These are phyloP conservation scores for Fagopyrum tataricum DNA, from an alignment of 148 eudicot species.

Conservation along the genomic window DNA sequence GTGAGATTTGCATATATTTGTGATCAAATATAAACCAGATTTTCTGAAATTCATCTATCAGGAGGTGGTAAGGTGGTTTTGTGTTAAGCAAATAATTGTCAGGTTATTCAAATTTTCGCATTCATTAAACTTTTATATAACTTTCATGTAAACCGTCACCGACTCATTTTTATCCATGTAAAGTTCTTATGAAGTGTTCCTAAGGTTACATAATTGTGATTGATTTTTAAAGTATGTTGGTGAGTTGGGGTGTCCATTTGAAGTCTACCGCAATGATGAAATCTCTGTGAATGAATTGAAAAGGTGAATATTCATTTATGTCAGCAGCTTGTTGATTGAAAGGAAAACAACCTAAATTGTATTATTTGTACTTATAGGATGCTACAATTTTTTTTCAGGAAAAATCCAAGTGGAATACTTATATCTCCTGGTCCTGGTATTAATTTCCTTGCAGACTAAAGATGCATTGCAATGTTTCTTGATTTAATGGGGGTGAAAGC, in stretches of 20 bases:
- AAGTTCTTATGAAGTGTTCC: background rate
- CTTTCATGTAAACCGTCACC: too few species aligned
- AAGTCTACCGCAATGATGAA: slow-evolving; percentile 92
- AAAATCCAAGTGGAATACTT: slow-evolving; percentile 87
- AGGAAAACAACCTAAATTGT: background rate
- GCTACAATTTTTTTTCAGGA: slow-evolving; percentile 33
- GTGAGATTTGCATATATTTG: background rate
- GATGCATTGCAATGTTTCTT: background rate
- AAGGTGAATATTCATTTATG: slow-evolving; percentile 34
- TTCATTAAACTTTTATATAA: too few species aligned
- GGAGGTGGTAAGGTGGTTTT: too few species aligned
- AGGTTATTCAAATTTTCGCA: too few species aligned
- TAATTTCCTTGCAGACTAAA: slow-evolving; percentile 10
- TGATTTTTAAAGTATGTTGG: slow-evolving; percentile 67
- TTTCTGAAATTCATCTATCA: background rate
- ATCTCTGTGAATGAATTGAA: slow-evolving; percentile 79
- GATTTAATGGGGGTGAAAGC: too few species aligned
- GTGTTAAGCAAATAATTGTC: background rate
- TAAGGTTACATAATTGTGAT: slow-evolving; percentile 1
- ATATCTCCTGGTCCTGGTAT: slow-evolving; percentile 99
- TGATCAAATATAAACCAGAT: background rate
- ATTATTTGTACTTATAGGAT: slow-evolving; percentile 9
- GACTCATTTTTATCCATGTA: background rate
- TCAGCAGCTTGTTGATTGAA: background rate
- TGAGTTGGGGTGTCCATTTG: slow-evolving; percentile 75